Evolutionary conservation across 2,329 filamentous ascomycete genomes (phyloP), one percentile per base, ranked within the genome.

Genomic region (Bertia moriformis): DNA sequence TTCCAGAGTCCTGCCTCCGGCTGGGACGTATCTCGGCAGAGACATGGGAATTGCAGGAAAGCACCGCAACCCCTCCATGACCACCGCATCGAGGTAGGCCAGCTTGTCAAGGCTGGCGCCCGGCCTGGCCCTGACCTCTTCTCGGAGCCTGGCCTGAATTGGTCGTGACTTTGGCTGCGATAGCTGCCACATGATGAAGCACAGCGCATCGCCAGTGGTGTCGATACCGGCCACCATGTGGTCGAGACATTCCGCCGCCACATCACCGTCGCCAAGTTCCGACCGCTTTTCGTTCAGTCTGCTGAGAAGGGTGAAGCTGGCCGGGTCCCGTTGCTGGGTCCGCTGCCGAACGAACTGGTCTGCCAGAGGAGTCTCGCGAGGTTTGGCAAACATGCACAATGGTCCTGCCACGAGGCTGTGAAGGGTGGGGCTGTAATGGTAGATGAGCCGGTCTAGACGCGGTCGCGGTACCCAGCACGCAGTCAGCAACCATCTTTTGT

Each of bases 151-250:
- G 10, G 57, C 51, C 52, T 82, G 78, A 38, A 71, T 59, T 2
- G 51, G 42, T 1, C 59, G 47, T 3, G 69, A 76, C 4, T 63
- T 55, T 2, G 74, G 71, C 44, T 73, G 70, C 2, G 78, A 83
- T 2, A 84, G 61, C 50, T 82, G 70, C 67, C 77, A 78, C 71
- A 84, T 78, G 12, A 83, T 60, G 49, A 83, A 83, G 49, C 76
- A 82, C 0, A 83, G 60, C 0, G 66, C 75, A 46, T 83, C 78
- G 14, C 78, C 77, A 0, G 78, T 83, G 1, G 79, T 83, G 47
- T 83, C 78, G 43, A 83, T 81, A 0, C 78, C 79, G 0, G 78
- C 78, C 0, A 71, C 74, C 71, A 83, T 75, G 52, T 83, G 78
- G 47, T 83, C 78, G 41, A 80, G 67, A 47, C 74, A 80, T 54